phyloP scores from a whole-genome alignment of 371 early-diverging fungal genomes.

The Apophysomyces ossiformis region DNA sequence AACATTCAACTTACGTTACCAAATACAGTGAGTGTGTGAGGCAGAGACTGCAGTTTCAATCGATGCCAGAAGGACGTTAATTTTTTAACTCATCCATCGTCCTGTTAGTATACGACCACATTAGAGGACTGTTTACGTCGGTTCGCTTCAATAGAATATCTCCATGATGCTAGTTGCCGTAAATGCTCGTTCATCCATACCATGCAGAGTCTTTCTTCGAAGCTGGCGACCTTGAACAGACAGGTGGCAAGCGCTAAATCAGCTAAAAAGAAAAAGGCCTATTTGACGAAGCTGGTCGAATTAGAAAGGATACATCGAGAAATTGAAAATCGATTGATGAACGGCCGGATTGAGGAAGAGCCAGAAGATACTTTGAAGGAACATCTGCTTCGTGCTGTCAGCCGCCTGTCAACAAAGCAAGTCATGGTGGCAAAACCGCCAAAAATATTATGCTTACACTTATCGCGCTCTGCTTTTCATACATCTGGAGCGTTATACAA shows the following conservation, averaged over 20 bases:
- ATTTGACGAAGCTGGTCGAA: slow-evolving; percentile 31
- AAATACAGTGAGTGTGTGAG: slow-evolving; percentile 41
- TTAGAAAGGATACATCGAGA: slow-evolving; percentile 30
- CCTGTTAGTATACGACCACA: slow-evolving; percentile 51
- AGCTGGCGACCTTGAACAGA: slow-evolving; percentile 47
- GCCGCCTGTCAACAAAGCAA: slow-evolving; percentile 56
- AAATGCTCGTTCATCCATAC: slow-evolving; percentile 71
- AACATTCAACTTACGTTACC: slow-evolving; percentile 74
- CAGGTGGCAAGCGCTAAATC: slow-evolving; percentile 46
- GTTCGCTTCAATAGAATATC: slow-evolving; percentile 70
- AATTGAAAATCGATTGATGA: slow-evolving; percentile 13
- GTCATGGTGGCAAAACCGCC: slow-evolving; percentile 66
- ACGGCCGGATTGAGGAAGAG: slow-evolving; percentile 19
- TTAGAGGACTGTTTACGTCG: slow-evolving; percentile 67
- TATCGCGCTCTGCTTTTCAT: slow-evolving; percentile 74
- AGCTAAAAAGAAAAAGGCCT: slow-evolving; percentile 27
- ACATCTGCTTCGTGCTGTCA: slow-evolving; percentile 15
- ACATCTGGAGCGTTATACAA: slow-evolving; percentile 68
- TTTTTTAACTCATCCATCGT: neutral
- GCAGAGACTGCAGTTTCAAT: neutral
- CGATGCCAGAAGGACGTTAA: neutral
- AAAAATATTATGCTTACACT: slow-evolving; percentile 66
- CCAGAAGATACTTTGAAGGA: slow-evolving; percentile 8
- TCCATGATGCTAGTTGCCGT: slow-evolving; percentile 76
- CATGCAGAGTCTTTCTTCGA: slow-evolving; percentile 22